phyloP scores from a whole-genome alignment of 2,329 filamentous ascomycete genomes.

The Elsinoe arachidis region DNA sequence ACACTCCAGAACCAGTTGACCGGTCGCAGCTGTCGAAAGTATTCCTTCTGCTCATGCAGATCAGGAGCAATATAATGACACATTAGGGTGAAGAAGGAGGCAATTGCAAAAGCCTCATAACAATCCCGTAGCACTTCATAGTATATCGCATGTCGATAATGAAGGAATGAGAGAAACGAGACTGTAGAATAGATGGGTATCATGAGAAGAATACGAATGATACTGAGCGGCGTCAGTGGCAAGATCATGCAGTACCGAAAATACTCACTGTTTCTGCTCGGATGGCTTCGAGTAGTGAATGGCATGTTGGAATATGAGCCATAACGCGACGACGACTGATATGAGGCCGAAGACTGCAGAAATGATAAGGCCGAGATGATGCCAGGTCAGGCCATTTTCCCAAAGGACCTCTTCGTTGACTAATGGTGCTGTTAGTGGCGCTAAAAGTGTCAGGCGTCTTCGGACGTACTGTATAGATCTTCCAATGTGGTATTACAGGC shows the following conservation, averaged over 20 bases:
- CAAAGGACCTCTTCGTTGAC: conserved; percentile 44
- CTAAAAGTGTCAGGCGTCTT: no score
- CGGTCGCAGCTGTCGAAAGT: conserved; percentile 60
- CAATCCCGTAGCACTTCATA: conserved; percentile 74
- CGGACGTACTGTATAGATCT: conserved; percentile 34
- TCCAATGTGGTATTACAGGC: conserved; percentile 44
- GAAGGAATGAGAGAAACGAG: conserved; percentile 63
- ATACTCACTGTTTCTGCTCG: conserved; percentile 50
- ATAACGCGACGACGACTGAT: conserved; percentile 43
- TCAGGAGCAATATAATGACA: conserved; percentile 73
- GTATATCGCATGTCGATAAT: conserved; percentile 71
- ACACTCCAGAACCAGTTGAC: conserved; percentile 69
- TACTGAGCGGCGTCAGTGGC: conserved; percentile 38
- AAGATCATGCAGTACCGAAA: neutral
- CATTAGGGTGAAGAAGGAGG: conserved; percentile 74
- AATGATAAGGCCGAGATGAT: conserved; percentile 47
- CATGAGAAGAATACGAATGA: conserved; percentile 84
- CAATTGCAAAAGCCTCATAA: conserved; percentile 83
- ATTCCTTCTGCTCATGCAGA: conserved; percentile 72
- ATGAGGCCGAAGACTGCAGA: conserved; percentile 45
- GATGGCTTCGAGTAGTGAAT: conserved; percentile 51
- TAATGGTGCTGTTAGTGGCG: conserved; percentile 15
- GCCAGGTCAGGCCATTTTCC: conserved; percentile 45
- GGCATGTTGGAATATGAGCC: conserved; percentile 49
- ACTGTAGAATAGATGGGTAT: conserved; percentile 71